Base-by-base conservation (phyloP, 371 early-diverging fungal genomes). In the Mortierella sp. region DNA sequence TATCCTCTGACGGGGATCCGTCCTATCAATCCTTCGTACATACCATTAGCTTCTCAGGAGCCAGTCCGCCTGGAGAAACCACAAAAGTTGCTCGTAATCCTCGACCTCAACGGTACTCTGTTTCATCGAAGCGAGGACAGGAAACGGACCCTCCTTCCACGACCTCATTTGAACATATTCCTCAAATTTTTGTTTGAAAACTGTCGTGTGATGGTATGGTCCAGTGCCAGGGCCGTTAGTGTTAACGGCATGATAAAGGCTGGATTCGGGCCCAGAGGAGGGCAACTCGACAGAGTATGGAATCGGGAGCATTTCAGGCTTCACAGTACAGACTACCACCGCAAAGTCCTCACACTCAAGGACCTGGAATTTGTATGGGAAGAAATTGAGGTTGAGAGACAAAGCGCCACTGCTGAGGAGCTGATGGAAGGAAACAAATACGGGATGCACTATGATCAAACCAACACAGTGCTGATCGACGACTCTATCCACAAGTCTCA, bases 141-240 rank as follows among this genome's bases (percentile, higher is more conserved):
- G 20, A 64, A n/a, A 30, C 51, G 68, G 32, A 75, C 84, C 0
- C 79, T 88, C 80, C 75, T 66, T 66, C 70, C 72, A 2, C 87
- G 94, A 1, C 94, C 94, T 0, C 78, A 87, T 64, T 73, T 91
- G n/a, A 59, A 66, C 2, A 51, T 75, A 4, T 94, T 94, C 61
- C 70, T 94, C 40, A 63, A 85, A 10, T 94, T 89, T 72, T 78
- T 91, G 0, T 87, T 92, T 57, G 47, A 75, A 16, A 71, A 89
- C 68, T 94, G 90, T 83, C 80, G 84, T 8, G 94, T 94, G 35
- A 92, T 94, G 93, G 84, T 94, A 6, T 94, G 95, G 95, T 93
- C 93, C 51, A 93, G 93, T 18, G 93, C 94, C 0, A 87, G 87
- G 49, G 88, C 89, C 0, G 64, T 68, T 0, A 91, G 87, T 30